Base-by-base conservation (phyloP, 495 filamentous ascomycete genomes). In the Penicillium lividum region DNA sequence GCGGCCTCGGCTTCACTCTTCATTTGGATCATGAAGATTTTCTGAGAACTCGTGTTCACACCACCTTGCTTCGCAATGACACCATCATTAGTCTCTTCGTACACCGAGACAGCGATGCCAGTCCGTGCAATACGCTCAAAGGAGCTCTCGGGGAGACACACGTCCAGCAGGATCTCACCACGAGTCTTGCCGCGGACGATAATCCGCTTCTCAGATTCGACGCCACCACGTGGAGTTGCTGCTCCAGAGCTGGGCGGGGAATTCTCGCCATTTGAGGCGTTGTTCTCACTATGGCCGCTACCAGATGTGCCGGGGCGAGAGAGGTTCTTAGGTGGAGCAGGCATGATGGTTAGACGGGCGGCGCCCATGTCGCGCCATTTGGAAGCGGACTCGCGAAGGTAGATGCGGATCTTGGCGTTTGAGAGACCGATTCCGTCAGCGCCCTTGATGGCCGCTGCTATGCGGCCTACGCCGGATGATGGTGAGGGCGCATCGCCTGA, bases 361-460 rank as follows among this genome's bases (percentile, higher is more conserved):
- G 89, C 85, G 53, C 93, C 93, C 77, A 93, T 87, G 63, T 97
- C 93, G 30, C 89, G 84, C 94, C 94, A 98, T 66, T 89, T 90
- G 36, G 85, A 86, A 22, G 84, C 77, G 3, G 84, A 84, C 52
- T 93, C 88, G 42, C 91, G 87, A 16, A 86, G 70, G 72, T 97
- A 96, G 34, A 97, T 82, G 27, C 91, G 84, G 62, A 86, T 89
- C 60, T 94, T 92, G 48, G 92, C 83, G 60, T 91, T 90, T 13
- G 85, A 85, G 11, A 89, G 81, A 29, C 86, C 87, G 31, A 86
- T 78, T 25, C 80, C 77, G 64, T 80, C 71, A 42, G 75, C 75
- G 36, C 75, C 76, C 63, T 79, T 78, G 48, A 77, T 77, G 11
- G 76, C 75, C 1, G 84, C 82, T 38, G 81, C 80, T 54, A 84